phyloP scores from a whole-genome alignment of 306 rosid species.

The Castanospermum australe region DNA sequence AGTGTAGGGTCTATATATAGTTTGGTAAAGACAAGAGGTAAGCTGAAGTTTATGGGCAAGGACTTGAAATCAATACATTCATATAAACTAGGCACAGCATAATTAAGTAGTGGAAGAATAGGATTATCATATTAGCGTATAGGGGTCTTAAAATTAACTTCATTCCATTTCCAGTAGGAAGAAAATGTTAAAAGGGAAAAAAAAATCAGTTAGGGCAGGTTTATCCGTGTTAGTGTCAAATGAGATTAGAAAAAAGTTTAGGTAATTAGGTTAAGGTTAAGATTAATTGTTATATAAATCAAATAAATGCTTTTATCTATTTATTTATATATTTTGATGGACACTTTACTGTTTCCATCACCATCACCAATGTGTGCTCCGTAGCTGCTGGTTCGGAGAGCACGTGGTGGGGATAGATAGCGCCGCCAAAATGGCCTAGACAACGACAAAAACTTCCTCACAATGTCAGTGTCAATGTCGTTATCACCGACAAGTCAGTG shows the following conservation, averaged over 20 bases:
- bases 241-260: not conserved
- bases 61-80: not conserved
- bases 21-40: not conserved
- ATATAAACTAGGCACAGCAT: not conserved
- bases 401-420: too few relatives aligned
- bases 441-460: too few relatives aligned
- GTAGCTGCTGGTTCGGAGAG: too few relatives aligned
- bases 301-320: not conserved
- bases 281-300: not conserved
- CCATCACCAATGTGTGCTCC: too few relatives aligned
- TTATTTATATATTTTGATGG: conserved; percentile 13
- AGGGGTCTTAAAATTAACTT: not conserved
- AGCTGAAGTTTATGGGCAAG: not conserved
- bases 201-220: not conserved
- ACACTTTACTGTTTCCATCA: conserved; percentile 7
- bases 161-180: not conserved
- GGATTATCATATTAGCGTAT: not conserved
- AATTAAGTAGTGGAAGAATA: not conserved
- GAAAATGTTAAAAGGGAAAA: not conserved
- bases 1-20: not conserved
- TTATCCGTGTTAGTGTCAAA: not conserved
- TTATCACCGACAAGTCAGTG: too few relatives aligned
- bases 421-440: too few relatives aligned
- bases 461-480: too few relatives aligned
- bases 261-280: conserved; percentile 30